A percentile compares a stretch with the other conserved stretches of the same genome.
These are phyloP conservation scores for Triadica sebifera DNA, from an alignment of 345 rosid species.

Conservation along the genomic window DNA sequence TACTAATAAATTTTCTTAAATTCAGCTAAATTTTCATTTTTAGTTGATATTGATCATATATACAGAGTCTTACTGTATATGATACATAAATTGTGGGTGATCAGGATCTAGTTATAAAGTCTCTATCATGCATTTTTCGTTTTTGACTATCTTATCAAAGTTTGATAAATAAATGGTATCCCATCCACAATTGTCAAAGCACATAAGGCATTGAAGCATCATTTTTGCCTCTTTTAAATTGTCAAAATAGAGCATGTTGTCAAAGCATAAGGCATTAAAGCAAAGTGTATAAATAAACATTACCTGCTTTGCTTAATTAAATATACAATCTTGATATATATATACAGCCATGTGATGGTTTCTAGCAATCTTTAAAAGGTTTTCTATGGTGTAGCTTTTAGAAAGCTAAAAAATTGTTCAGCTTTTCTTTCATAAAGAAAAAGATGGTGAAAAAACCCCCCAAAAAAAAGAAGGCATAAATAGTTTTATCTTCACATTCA, in stretches of 20 bases:
- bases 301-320: too few relatives aligned
- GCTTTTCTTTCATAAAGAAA: constrained; percentile 22
- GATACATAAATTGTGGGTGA: neutral
- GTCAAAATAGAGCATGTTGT: too few relatives aligned
- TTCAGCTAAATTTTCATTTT: neutral
- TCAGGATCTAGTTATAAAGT: neutral
- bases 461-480: neutral
- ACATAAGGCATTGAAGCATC: neutral
- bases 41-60: too few relatives aligned
- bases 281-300: too few relatives aligned
- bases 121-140: neutral
- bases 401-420: constrained; percentile 26
- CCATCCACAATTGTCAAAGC: neutral
- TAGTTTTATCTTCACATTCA: constrained; percentile 20
- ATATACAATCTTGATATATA: too few relatives aligned
- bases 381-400: constrained; percentile 19
- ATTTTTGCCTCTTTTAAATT: constrained; percentile 12
- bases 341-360: constrained; percentile 21
- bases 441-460: constrained; percentile 2
- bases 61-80: neutral
- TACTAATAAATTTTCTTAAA: neutral
- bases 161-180: neutral
- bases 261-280: too few relatives aligned
- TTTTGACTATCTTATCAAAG: neutral
- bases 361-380: neutral